phyloP scores from a whole-genome alignment of 2,329 filamentous ascomycete species.

The Aspergillus intermedius region DNA sequence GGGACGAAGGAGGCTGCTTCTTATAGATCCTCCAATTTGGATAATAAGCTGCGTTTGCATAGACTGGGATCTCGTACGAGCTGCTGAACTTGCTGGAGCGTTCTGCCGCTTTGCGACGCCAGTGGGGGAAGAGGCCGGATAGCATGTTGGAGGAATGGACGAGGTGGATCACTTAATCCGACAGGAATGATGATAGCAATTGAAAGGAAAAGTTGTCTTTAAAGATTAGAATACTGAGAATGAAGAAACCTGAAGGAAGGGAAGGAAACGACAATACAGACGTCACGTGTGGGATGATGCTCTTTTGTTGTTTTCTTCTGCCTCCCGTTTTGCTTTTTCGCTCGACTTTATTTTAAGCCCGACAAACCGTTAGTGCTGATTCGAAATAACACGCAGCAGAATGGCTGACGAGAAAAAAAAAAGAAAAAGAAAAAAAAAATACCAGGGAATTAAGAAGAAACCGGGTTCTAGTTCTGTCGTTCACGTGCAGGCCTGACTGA shows the following conservation, averaged over 20 bases:
- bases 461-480: too few species aligned
- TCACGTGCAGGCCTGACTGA: too few species aligned
- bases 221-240: conserved; percentile 1
- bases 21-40: conserved; percentile 71
- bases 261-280: conserved; percentile 9
- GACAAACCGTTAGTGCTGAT: background rate
- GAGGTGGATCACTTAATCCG: background rate
- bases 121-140: conserved; percentile 19
- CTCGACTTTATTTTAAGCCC: background rate
- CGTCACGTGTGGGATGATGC: conserved; percentile 15
- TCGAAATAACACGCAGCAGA: background rate
- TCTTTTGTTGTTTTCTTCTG: conserved; percentile 1
- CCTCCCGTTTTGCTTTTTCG: background rate
- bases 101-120: conserved; percentile 19
- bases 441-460: too few species aligned
- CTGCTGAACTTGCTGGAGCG: conserved; percentile 14
- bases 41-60: conserved; percentile 72
- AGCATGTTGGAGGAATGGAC: conserved; percentile 8
- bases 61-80: conserved; percentile 33
- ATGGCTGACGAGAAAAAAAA: background rate
- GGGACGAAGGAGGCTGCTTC: conserved; percentile 63
- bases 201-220: background rate
- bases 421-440: too few species aligned
- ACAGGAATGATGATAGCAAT: conserved; percentile 1
- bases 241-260: background rate